A percentile compares a stretch with the other conserved stretches of the same genome.
These are phyloP conservation scores for Jaltomata sinuosa DNA, from an alignment of 257 asterid genomes.

Conservation along the genomic window DNA sequence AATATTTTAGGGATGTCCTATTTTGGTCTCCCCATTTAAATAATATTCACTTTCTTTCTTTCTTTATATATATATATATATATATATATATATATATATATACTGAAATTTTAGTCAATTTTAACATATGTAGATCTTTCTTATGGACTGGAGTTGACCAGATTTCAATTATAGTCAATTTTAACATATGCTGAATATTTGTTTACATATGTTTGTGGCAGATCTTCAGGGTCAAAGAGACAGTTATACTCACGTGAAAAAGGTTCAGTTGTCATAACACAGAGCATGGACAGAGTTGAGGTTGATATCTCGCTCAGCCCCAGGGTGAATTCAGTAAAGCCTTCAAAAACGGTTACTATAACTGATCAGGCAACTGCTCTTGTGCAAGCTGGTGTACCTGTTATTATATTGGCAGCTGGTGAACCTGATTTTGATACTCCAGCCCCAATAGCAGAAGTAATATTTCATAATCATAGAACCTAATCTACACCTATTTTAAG, in stretches of 20 bases:
- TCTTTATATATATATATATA: no score
- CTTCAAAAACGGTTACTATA: constrained; percentile 84
- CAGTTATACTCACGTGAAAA: constrained; percentile 16
- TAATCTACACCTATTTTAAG: background rate
- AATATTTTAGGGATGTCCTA: no score
- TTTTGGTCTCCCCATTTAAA: no score
- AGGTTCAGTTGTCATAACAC: constrained; percentile 21
- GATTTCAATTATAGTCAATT: no score
- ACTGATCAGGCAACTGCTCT: constrained; percentile 90
- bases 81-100: no score
- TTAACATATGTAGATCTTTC: no score
- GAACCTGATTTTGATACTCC: constrained; percentile 99
- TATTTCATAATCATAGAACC: background rate
- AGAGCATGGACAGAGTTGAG: constrained; percentile 28
- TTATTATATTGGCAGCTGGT: constrained; percentile 87
- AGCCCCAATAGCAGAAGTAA: constrained; percentile 68
- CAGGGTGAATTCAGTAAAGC: constrained; percentile 81
- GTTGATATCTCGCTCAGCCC: constrained; percentile 77
- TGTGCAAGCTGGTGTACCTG: constrained; percentile 89
- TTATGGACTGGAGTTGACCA: no score
- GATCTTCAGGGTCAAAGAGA: constrained; percentile 24
- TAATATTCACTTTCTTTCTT: no score
- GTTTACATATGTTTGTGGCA: constrained; percentile 11
- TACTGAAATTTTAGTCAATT: no score
- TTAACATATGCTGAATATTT: no score